Conservation (phyloP, 148 eudicot species). For the Nyssa sinensis region DNA sequence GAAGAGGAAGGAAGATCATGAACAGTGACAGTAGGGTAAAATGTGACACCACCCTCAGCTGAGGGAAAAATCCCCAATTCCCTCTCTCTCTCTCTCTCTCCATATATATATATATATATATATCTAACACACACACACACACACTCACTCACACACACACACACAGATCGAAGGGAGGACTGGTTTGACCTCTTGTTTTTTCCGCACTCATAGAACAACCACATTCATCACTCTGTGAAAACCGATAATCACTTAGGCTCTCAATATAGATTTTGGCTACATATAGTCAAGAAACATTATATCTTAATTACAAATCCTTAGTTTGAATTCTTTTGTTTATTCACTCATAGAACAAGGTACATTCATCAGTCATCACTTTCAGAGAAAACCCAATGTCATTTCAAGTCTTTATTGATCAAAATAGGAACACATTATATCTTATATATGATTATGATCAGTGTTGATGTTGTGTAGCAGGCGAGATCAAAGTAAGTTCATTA, state of each 20-base stretch:
- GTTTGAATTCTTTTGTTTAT: background rate
- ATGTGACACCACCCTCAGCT: too few species aligned
- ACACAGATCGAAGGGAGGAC: too few species aligned
- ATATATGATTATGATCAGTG: background rate
- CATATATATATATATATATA: too few species aligned
- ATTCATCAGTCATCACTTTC: background rate
- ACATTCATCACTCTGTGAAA: background rate
- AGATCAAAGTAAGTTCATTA: constrained; percentile 3
- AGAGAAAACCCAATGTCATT: background rate
- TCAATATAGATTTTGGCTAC: background rate
- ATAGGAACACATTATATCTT: background rate
- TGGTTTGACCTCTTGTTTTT: constrained; percentile 1
- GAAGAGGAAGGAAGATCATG: background rate
- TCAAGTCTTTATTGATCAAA: background rate
- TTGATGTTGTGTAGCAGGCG: background rate
- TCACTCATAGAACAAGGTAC: background rate
- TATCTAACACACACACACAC: background rate
- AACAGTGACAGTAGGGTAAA: too few species aligned
- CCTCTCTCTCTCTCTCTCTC: too few species aligned
- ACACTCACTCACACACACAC: too few species aligned
- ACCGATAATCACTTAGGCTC: background rate
- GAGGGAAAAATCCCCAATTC: too few species aligned
- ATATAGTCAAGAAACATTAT: background rate
- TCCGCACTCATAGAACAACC: background rate
- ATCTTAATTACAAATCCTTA: background rate